These are phyloP conservation scores for Penicillium concentricum DNA, from an alignment of 2,329 filamentous ascomycete species.

Conservation along the genomic window DNA sequence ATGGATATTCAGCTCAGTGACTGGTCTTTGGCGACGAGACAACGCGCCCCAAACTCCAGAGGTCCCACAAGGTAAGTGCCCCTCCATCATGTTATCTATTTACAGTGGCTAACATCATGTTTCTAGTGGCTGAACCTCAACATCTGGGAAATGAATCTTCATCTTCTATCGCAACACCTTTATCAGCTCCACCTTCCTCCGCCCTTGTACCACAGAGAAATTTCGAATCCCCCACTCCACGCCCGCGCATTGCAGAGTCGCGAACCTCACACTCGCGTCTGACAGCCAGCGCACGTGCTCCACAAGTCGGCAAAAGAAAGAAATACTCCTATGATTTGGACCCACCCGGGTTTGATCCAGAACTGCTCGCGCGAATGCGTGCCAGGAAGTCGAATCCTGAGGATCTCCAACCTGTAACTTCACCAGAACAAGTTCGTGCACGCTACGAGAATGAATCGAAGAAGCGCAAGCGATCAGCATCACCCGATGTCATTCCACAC, in stretches of 20 bases:
- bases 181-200: background rate
- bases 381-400: conserved; percentile 7
- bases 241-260: background rate
- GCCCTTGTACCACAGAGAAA: background rate
- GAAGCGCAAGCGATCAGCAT: conserved; percentile 43
- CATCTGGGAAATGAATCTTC: background rate
- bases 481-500: conserved; percentile 44
- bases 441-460: conserved; percentile 11
- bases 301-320: background rate
- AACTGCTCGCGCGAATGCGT: conserved; percentile 9
- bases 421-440: background rate
- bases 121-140: background rate
- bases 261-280: background rate
- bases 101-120: background rate
- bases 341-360: conserved; percentile 3
- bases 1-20: conserved; percentile 21
- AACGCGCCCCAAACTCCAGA: conserved; percentile 1
- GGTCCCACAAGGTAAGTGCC: background rate
- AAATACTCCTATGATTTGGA: conserved; percentile 1
- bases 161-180: background rate
- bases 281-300: background rate
- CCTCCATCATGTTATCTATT: background rate
- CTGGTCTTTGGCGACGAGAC: conserved; percentile 13
- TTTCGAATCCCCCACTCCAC: background rate
- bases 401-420: conserved; percentile 1